Evolutionary conservation across 75 land plant genomes (phyloP), one percentile per base, ranked within the genome.

Genomic region (Pinus taeda): DNA sequence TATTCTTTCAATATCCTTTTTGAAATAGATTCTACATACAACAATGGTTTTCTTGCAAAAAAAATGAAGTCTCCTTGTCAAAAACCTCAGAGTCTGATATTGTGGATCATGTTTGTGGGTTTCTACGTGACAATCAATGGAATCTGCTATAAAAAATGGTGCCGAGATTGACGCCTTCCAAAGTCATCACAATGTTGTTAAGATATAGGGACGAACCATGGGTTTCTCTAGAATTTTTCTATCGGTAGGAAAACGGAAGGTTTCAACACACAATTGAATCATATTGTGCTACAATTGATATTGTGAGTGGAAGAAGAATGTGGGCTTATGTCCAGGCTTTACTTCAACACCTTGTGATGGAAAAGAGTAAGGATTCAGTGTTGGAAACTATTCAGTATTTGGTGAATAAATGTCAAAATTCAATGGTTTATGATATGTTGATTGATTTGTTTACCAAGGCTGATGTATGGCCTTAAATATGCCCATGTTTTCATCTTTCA

Each of bases 341-440:
- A 6, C 22, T 72, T 6, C 75, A 74, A 29, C 29, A 26, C 17
- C 3, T 74, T 24, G 17, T 56, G 33, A 53, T 55, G 36, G 42
- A 55, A 53, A 24, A 74, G 26, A 9, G 59, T 74, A 55, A 74
- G 59, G 58, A 24, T 14, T 74, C 22, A 15, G 29, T 74, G 26
- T 12, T 74, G 17, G 75, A 56, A 56, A 29, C 22, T 29, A 33
- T n/a, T 6, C 30, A 53, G 0, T 74, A 53, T 55, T 74, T 74
- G 6, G 59, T 29, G 8, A 49, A 4, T 53, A 15, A 74, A 74
- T 74, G 36, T 45, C 17, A 15, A 3, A 74, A 74, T 53, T 29
- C 20, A 56, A 45, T 49, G 11, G 75, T 74, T 24, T 74, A 55
- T 36, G 75, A 74, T 74, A 29, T 56, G 59, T 7, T 74, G 17